Base-by-base conservation (phyloP, 805 yeast species). In the Candida anglica region DNA sequence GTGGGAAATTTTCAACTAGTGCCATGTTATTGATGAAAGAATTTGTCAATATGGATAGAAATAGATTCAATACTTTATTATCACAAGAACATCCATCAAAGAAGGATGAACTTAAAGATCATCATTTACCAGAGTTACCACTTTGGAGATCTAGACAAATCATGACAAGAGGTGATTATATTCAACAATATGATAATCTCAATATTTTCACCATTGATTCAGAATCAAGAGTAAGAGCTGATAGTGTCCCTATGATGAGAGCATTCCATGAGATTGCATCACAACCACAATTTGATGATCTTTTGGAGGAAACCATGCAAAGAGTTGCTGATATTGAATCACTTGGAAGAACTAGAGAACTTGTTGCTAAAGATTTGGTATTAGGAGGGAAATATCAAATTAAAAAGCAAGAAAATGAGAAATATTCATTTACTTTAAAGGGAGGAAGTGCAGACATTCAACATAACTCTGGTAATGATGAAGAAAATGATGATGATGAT, bases 211-310 rank as follows among this genome's bases (percentile, higher is more conserved):
- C 94, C 2, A 77, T 86, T 34, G 93, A 86, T 56, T 75, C 86
- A 0, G 71, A 75, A 37, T 77, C 86, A 0, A 64, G 73, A 33
- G 95, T 86, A 3, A 63, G 83, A 22, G 91, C 95, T 0, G 95
- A 86, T 53, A 78, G 86, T 6, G 82, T 83, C 2, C 89, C 91
- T 1, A 85, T 86, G 94, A 83, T 86, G 94, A 71, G 89, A 44
- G 94, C 91, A 4, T 86, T 86, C 52, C 76, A 83, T 39, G 94
- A 86, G 50, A 81, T 86, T 33, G 80, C 81, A 2, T 61, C 75
- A 3, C 79, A 76, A 56, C 83, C 86, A 1, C 84, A 81, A 6
- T 86, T 86, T 43, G 79, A 81, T 28, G 72, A 78, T 37, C 58
- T 85, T 15, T 57, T 86, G 19, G 70, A 73, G 13, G 84, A 81